phyloP scores from a whole-genome alignment of 1,284 basidiomycete species.

The Ustilago hordei region DNA sequence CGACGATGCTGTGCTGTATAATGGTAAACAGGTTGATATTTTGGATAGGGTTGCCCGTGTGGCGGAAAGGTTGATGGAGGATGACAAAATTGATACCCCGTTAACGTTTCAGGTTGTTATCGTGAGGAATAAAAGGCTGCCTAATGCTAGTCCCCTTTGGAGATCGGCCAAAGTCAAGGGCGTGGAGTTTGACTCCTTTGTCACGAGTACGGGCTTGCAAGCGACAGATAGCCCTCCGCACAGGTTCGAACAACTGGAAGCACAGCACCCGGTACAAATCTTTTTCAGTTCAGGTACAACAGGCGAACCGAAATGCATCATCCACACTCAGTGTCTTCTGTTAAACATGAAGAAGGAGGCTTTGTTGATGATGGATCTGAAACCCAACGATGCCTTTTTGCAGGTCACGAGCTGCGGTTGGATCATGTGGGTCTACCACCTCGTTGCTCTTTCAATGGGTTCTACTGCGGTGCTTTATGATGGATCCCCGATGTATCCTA shows the following conservation, averaged over 20 bases:
- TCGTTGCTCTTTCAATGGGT: slow-evolving; percentile 57
- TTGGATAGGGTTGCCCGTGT: slow-evolving; percentile 54
- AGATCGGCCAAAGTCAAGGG: slow-evolving; percentile 19
- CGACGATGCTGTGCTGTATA: slow-evolving; percentile 68
- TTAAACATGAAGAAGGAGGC: slow-evolving; percentile 51
- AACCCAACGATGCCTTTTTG: slow-evolving; percentile 59
- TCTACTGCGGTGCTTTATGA: slow-evolving; percentile 66
- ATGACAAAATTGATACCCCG: slow-evolving; percentile 48
- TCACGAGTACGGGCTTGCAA: slow-evolving; percentile 27
- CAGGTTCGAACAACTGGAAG: slow-evolving; percentile 48
- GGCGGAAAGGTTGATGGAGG: slow-evolving; percentile 49
- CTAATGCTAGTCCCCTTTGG: slow-evolving; percentile 23
- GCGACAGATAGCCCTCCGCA: slow-evolving; percentile 37
- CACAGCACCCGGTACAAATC: slow-evolving; percentile 65
- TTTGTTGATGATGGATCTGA: slow-evolving; percentile 48
- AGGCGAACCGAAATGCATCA: slow-evolving; percentile 70
- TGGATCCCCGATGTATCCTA: slow-evolving; percentile 67
- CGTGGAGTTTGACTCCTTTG: slow-evolving; percentile 26
- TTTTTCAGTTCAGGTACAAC: slow-evolving; percentile 70
- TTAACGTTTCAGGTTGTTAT: slow-evolving; percentile 50
- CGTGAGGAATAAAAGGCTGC: slow-evolving; percentile 29
- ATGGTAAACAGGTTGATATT: slow-evolving; percentile 66
- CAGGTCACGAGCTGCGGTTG: slow-evolving; percentile 66
- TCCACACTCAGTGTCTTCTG: slow-evolving; percentile 61
- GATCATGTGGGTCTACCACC: slow-evolving; percentile 68